phyloP scores from a whole-genome alignment of 106 monocot species.

The Dactylorhiza incarnata region DNA sequence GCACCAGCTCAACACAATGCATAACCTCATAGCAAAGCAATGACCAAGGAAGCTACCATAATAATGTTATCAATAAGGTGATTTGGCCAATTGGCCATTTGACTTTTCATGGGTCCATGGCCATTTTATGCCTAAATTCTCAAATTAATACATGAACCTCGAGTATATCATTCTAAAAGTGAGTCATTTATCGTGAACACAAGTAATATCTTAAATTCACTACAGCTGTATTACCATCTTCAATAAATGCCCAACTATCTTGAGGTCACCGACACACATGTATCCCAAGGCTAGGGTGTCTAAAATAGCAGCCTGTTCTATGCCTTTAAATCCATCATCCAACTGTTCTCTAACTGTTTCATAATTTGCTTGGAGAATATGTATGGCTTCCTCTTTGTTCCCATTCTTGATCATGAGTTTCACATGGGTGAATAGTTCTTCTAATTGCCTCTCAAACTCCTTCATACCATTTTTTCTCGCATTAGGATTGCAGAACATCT shows the following conservation, averaged over 20 bases:
- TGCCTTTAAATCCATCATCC: conserved; percentile 37
- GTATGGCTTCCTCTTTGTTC: conserved; percentile 44
- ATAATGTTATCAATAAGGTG: not conserved
- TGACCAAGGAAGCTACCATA: not conserved
- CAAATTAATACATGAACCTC: not conserved
- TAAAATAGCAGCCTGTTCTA: conserved; percentile 78
- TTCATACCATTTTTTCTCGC: conserved; percentile 14
- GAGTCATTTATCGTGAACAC: not conserved
- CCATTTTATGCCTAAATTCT: not conserved
- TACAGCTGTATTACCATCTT: conserved; percentile 38
- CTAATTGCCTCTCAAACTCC: conserved; percentile 52
- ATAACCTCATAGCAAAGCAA: no score
- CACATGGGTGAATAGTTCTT: conserved; percentile 50
- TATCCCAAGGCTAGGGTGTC: conserved; percentile 76
- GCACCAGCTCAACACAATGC: no score
- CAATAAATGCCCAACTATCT: conserved; percentile 36
- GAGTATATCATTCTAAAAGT: not conserved
- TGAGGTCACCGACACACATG: conserved; percentile 37
- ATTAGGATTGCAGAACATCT: conserved; percentile 16
- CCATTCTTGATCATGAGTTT: conserved; percentile 44
- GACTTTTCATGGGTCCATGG: not conserved
- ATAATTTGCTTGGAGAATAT: conserved; percentile 77
- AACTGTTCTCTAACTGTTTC: conserved; percentile 58
- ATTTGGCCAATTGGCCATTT: not conserved
- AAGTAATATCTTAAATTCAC: not conserved